phyloP scores from a whole-genome alignment of 306 rosid species.

The Lathyrus oleraceus region DNA sequence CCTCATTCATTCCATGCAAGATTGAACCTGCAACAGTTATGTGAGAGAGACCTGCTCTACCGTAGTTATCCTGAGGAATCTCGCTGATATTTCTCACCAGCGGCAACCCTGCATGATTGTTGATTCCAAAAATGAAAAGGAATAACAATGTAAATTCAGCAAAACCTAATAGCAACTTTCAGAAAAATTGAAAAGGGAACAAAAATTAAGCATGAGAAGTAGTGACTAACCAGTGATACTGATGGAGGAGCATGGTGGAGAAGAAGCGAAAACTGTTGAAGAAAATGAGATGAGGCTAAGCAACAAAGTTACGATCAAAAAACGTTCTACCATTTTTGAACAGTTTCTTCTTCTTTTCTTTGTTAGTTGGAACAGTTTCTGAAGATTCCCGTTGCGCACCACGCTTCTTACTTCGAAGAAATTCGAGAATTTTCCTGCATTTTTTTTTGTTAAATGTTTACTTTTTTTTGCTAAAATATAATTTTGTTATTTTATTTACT shows the following conservation, averaged over 20 bases:
- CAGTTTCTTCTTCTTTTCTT: neutral
- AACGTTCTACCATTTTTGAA: slow-evolving; percentile 50
- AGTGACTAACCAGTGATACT: slow-evolving; percentile 41
- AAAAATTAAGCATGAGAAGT: neutral
- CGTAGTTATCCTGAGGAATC: slow-evolving; percentile 75
- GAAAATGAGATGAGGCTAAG: slow-evolving; percentile 43
- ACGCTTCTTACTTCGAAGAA: neutral
- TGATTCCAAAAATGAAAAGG: slow-evolving; percentile 6
- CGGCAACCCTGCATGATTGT: slow-evolving; percentile 56
- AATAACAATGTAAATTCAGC: neutral
- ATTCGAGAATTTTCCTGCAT: too few relatives aligned
- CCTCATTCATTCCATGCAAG: slow-evolving; percentile 91
- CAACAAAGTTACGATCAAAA: slow-evolving; percentile 15
- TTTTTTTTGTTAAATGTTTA: too few relatives aligned
- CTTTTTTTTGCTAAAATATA: too few relatives aligned
- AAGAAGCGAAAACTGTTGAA: slow-evolving; percentile 59
- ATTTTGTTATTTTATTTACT: too few relatives aligned
- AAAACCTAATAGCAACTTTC: neutral
- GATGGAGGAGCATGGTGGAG: slow-evolving; percentile 54
- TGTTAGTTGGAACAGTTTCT: neutral
- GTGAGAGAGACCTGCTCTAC: slow-evolving; percentile 80
- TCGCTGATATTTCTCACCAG: slow-evolving; percentile 77
- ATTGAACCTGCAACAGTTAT: slow-evolving; percentile 75
- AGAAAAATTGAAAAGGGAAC: neutral
- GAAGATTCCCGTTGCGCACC: neutral